These are phyloP conservation scores for Aphanomyces cochlioides DNA, from an alignment of 352 stramenopile species.

Conservation along the genomic window DNA sequence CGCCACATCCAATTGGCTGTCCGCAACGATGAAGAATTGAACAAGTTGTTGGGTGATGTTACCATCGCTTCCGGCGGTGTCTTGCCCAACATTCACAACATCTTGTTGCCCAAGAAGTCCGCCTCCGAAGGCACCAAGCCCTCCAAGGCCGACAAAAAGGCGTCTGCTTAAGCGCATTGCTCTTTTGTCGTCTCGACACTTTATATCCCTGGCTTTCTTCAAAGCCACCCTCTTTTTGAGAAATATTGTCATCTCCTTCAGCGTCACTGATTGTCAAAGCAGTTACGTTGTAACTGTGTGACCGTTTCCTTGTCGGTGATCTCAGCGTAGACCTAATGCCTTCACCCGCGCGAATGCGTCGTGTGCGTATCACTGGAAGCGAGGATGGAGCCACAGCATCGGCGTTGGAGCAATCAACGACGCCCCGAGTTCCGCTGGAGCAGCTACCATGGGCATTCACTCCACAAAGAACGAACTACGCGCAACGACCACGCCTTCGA, in stretches of 20 bases:
- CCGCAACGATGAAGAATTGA: slow-evolving; percentile 91
- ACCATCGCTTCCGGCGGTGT: slow-evolving; percentile 93
- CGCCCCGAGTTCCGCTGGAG: slow-evolving; percentile 12
- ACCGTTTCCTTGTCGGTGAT: too few species aligned
- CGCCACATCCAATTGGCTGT: slow-evolving; percentile 95
- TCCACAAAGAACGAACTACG: neutral
- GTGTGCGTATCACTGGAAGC: slow-evolving; percentile 10
- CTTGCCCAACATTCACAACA: slow-evolving; percentile 91
- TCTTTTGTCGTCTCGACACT: neutral
- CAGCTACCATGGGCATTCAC: neutral
- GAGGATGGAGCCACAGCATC: neutral
- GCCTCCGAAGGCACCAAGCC: slow-evolving; percentile 29
- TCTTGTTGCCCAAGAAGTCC: slow-evolving; percentile 80
- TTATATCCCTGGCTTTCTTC: slow-evolving; percentile 14
- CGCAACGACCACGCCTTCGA: slow-evolving; percentile 6
- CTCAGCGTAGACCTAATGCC: neutral
- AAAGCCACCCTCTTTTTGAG: slow-evolving; percentile 11
- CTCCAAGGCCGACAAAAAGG: slow-evolving; percentile 33
- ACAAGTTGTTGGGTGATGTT: slow-evolving; percentile 88
- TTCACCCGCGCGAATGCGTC: slow-evolving; percentile 7
- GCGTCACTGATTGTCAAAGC: neutral
- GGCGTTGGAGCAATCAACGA: neutral
- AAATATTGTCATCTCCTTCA: neutral
- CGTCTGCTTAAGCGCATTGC: slow-evolving; percentile 12
- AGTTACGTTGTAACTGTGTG: too few species aligned